Conservation (phyloP, 495 filamentous ascomycete genomes). For the Choiromyces venosus region DNA sequence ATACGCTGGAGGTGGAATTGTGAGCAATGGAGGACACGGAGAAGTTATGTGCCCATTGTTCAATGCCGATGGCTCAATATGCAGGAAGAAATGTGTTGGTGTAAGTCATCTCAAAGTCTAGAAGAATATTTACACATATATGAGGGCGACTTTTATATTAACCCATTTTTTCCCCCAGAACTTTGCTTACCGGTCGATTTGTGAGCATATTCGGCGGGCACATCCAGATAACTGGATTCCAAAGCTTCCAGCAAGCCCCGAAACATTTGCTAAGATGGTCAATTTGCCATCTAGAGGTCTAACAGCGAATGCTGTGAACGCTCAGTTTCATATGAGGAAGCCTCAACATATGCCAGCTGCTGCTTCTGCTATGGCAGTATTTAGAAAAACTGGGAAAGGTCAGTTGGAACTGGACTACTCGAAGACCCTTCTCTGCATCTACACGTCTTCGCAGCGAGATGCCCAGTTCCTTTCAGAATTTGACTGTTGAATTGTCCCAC, state of each 20-base stretch:
- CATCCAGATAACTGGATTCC: conserved; percentile 97
- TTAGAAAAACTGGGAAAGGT: conserved; percentile 34
- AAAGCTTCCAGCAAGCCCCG: conserved; percentile 96
- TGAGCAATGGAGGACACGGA: conserved; percentile 28
- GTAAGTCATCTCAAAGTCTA: conserved; percentile 56
- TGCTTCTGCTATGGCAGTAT: conserved; percentile 16
- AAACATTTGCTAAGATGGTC: conserved; percentile 65
- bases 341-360: conserved; percentile 17
- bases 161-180: conserved; percentile 21
- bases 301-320: neutral
- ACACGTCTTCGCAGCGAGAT: neutral
- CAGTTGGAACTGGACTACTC: conserved; percentile 1
- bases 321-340: conserved; percentile 23
- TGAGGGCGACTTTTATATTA: conserved; percentile 23
- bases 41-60: conserved; percentile 95
- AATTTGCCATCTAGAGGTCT: conserved; percentile 23
- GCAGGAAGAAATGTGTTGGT: conserved; percentile 94
- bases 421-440: neutral
- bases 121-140: conserved; percentile 13
- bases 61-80: conserved; percentile 94
- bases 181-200: conserved; percentile 82
- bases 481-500: neutral
- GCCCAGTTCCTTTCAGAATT: neutral
- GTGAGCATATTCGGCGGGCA: conserved; percentile 96
- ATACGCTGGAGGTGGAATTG: conserved; percentile 27